A percentile compares a stretch with the other conserved stretches of the same genome.
Evolutionary conservation across 352 stramenopile species (phyloP).

Genomic region (Phytopythium helicoides): DNA sequence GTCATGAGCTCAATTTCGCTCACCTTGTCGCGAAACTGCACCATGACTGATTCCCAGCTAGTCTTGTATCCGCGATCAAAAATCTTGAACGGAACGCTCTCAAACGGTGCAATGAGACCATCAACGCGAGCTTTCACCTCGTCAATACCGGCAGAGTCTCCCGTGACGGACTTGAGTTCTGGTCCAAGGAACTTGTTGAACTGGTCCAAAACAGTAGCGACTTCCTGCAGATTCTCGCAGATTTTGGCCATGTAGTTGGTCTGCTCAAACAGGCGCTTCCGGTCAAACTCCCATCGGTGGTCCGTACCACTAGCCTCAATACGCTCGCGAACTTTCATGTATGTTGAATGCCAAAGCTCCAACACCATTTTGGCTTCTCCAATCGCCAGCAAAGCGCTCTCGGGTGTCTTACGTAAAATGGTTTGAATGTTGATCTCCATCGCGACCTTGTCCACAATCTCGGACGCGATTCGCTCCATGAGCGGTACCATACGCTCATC

Average conservation of each 20-base stretch:
- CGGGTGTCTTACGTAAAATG: constrained; percentile 81
- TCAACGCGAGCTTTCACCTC: constrained; percentile 91
- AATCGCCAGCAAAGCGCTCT: constrained; percentile 79
- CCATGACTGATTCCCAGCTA: constrained; percentile 94
- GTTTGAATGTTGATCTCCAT: constrained; percentile 90
- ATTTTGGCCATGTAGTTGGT: constrained; percentile 97
- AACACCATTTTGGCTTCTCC: constrained; percentile 92
- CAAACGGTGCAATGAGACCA: constrained; percentile 81
- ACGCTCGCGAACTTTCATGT: constrained; percentile 92
- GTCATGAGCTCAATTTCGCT: constrained; percentile 95
- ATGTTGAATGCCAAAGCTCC: constrained; percentile 92
- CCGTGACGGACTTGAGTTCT: constrained; percentile 95
- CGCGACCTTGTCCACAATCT: constrained; percentile 93
- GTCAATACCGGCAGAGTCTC: constrained; percentile 93
- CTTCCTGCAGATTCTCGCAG: constrained; percentile 93
- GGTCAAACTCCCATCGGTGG: constrained; percentile 95
- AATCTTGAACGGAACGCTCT: constrained; percentile 91
- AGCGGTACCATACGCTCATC: constrained; percentile 95
- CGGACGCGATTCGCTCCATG: constrained; percentile 94
- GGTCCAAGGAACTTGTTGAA: constrained; percentile 96
- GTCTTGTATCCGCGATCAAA: constrained; percentile 95
- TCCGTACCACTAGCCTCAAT: constrained; percentile 95
- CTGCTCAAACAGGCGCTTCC: constrained; percentile 93
- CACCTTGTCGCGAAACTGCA: constrained; percentile 93
- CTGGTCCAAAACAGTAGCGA: constrained; percentile 91